A percentile compares a stretch with the other conserved stretches of the same genome.
Conservation (phyloP, 2,329 filamentous ascomycete species). For the Ophiostoma ulmi region DNA sequence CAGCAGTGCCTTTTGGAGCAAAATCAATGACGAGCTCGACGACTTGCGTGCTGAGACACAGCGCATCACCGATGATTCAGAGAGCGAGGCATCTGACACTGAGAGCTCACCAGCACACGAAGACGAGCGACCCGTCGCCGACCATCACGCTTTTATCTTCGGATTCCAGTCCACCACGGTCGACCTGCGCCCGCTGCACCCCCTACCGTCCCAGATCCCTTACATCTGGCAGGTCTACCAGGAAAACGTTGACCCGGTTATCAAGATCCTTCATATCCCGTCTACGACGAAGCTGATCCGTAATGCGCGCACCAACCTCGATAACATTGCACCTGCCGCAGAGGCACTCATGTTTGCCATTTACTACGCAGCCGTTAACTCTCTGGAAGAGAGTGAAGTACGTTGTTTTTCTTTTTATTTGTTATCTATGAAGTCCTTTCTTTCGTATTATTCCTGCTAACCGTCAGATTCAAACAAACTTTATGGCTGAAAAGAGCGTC, state of each 20-base stretch:
- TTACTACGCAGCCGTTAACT: slow-evolving; percentile 54
- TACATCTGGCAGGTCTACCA: slow-evolving; percentile 48
- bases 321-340: slow-evolving; percentile 50
- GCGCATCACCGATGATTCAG: slow-evolving; percentile 42
- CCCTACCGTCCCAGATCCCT: slow-evolving; percentile 51
- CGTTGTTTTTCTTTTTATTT: slow-evolving; percentile 29
- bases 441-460: background rate
- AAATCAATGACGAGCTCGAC: slow-evolving; percentile 62
- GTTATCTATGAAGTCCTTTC: too few species aligned
- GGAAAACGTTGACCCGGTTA: slow-evolving; percentile 47
- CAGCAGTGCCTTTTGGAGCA: slow-evolving; percentile 72
- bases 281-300: slow-evolving; percentile 39
- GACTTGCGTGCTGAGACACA: slow-evolving; percentile 48
- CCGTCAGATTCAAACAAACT: slow-evolving; percentile 46
- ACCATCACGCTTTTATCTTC: slow-evolving; percentile 67
- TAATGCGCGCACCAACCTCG: slow-evolving; percentile 51
- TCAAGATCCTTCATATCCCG: slow-evolving; percentile 44
- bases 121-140: slow-evolving; percentile 36
- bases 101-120: slow-evolving; percentile 50
- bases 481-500: slow-evolving; percentile 45
- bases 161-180: slow-evolving; percentile 68
- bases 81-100: slow-evolving; percentile 55
- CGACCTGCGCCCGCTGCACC: slow-evolving; percentile 47
- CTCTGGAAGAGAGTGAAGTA: slow-evolving; percentile 55
- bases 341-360: slow-evolving; percentile 62